Conservation (phyloP, 176 grass and related monocot genomes). For the Aegilops tauschii region DNA sequence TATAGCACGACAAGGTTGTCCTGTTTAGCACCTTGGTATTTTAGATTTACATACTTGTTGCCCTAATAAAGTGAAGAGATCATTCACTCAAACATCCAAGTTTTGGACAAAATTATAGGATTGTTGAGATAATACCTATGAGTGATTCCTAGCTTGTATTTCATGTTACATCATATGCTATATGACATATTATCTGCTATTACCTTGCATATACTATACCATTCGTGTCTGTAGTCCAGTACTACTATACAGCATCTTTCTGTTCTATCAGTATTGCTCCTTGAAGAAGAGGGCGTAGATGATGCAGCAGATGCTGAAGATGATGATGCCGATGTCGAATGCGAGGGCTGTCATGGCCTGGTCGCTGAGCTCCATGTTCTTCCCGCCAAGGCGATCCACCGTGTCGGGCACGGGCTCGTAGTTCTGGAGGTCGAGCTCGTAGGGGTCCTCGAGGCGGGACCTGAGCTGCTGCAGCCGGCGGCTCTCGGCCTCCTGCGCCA, state of each 20-base stretch:
- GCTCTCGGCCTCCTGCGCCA: conserved; percentile 91
- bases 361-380: conserved; percentile 84
- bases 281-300: conserved; percentile 73
- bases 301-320: conserved; percentile 62
- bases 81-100: not conserved
- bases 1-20: not conserved
- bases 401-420: conserved; percentile 67
- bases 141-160: conserved; percentile 1
- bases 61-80: conserved; percentile 18
- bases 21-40: conserved; percentile 7
- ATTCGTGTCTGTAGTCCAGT: not conserved
- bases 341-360: conserved; percentile 84
- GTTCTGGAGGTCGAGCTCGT: conserved; percentile 63
- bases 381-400: conserved; percentile 86
- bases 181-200: not conserved
- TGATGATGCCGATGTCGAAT: conserved; percentile 64
- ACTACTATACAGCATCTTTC: not conserved
- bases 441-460: conserved; percentile 71
- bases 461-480: conserved; percentile 72
- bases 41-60: not conserved
- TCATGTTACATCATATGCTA: not conserved
- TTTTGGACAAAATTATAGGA: conserved; percentile 16
- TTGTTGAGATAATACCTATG: not conserved
- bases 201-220: conserved; percentile 10
- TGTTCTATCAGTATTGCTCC: conserved; percentile 52